These are phyloP conservation scores for Symbiodinium natans DNA, from an alignment of 73 alveolate species.

Conservation along the genomic window DNA sequence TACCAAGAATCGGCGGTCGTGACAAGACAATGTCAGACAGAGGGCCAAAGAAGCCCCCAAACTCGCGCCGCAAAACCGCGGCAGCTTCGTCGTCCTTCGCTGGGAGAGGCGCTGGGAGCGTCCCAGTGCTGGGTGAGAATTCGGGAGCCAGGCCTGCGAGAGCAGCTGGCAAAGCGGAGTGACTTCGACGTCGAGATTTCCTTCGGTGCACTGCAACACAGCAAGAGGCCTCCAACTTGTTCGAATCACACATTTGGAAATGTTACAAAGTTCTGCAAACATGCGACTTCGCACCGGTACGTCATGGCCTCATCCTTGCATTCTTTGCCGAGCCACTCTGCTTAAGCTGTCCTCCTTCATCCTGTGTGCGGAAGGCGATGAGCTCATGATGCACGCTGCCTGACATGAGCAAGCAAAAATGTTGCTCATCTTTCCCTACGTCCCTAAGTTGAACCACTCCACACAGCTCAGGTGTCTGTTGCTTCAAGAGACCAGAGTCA, in stretches of 20 bases:
- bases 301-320: neutral
- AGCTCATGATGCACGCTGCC: slow-evolving; percentile 61
- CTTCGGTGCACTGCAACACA: neutral
- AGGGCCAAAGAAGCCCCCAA: slow-evolving; percentile 48
- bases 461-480: no score
- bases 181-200: slow-evolving; percentile 36
- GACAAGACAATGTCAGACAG: neutral
- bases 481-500: neutral
- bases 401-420: neutral
- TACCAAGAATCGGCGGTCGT: no score
- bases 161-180: slow-evolving; percentile 47
- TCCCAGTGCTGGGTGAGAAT: neutral
- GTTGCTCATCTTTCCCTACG: neutral
- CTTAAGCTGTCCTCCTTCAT: neutral
- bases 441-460: neutral
- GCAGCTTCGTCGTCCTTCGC: slow-evolving; percentile 32
- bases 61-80: neutral
- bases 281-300: neutral
- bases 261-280: no score
- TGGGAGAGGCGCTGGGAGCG: neutral
- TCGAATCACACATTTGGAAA: neutral
- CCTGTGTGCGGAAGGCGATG: slow-evolving; percentile 66
- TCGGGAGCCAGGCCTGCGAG: neutral
- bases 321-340: neutral
- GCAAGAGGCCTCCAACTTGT: neutral